Conservation (phyloP, 164 flowering plant genomes). For the Vitis vinifera region DNA sequence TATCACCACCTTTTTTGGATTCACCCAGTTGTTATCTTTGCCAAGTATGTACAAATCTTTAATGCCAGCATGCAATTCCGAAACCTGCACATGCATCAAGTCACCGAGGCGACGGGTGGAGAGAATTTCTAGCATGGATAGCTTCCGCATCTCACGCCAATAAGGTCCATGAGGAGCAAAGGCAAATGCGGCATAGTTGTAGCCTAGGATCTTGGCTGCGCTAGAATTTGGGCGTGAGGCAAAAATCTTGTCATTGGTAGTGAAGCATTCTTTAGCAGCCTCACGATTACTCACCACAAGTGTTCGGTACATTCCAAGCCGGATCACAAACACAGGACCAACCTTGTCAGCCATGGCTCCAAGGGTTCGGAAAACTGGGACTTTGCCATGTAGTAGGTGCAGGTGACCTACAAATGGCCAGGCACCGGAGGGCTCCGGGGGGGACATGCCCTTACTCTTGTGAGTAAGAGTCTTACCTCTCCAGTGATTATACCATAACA, state of each 20-base stretch:
- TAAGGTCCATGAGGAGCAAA: constrained; percentile 2
- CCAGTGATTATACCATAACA: too few species aligned
- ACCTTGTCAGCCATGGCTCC: neutral
- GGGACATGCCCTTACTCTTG: too few species aligned
- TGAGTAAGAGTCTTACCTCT: too few species aligned
- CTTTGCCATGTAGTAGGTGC: neutral
- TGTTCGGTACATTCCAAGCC: neutral
- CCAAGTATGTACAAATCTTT: too few species aligned
- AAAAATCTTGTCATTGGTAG: too few species aligned
- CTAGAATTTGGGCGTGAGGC: neutral
- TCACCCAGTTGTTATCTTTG: too few species aligned
- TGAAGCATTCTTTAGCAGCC: too few species aligned
- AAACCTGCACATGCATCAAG: too few species aligned
- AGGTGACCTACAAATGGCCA: neutral
- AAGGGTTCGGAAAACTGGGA: neutral
- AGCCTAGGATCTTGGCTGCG: neutral
- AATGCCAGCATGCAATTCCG: too few species aligned
- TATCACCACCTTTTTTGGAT: too few species aligned
- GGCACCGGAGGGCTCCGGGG: neutral
- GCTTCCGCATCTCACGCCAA: constrained; percentile 5
- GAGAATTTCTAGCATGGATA: too few species aligned
- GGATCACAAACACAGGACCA: constrained; percentile 9
- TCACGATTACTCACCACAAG: neutral
- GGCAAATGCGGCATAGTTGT: neutral
- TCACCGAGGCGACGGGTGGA: too few species aligned